phyloP scores from a whole-genome alignment of 2,329 filamentous ascomycete genomes.

The Aureobasidium sp. region DNA sequence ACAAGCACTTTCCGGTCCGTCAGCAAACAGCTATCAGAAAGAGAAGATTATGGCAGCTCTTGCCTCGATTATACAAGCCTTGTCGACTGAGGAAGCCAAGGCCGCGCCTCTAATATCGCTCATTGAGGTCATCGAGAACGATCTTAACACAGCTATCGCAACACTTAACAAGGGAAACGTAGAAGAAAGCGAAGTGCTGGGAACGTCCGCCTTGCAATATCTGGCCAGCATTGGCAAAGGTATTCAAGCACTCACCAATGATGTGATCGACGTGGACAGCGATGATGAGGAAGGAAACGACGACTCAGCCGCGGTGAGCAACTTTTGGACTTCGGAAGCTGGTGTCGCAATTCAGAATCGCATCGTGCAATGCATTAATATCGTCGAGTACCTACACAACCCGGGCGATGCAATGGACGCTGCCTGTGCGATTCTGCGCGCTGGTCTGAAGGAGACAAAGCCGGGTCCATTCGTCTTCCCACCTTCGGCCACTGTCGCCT shows the following conservation, averaged over 20 bases:
- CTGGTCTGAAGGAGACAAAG: conserved; percentile 67
- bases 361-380: conserved; percentile 45
- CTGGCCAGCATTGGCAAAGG: conserved; percentile 64
- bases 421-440: conserved; percentile 63
- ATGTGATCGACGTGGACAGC: conserved; percentile 58
- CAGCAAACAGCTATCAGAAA: conserved; percentile 61
- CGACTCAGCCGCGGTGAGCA: conserved; percentile 22
- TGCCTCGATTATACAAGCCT: conserved; percentile 66
- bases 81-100: conserved; percentile 51
- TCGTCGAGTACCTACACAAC: conserved; percentile 47
- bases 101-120: conserved; percentile 50
- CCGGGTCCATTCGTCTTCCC: conserved; percentile 73
- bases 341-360: conserved; percentile 46
- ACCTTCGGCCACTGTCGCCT: conserved; percentile 55
- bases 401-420: conserved; percentile 64
- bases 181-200: conserved; percentile 38
- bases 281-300: conserved; percentile 32
- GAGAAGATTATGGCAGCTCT: conserved; percentile 69
- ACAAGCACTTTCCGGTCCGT: conserved; percentile 51
- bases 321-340: conserved; percentile 44
- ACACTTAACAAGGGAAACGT: conserved; percentile 28
- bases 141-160: conserved; percentile 43
- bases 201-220: conserved; percentile 55
- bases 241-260: conserved; percentile 61
- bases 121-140: conserved; percentile 54